Evolutionary conservation across 768 basidiomycete species (phyloP), one percentile per base, ranked within the genome.

Genomic region (Kwoniella mangroviensis): DNA sequence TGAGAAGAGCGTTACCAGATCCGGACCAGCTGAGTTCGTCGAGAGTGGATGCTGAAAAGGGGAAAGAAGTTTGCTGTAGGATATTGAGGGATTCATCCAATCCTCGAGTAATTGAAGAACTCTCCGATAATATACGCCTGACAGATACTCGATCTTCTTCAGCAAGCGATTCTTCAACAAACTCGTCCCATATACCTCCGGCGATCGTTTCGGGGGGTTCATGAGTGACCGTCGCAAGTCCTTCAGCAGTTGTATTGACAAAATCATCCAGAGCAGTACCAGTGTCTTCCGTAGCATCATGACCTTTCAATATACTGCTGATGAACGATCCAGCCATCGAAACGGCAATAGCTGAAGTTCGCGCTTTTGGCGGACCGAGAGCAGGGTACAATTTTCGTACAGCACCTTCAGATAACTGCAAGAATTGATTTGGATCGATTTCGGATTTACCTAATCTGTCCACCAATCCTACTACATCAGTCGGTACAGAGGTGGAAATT

Each of bases 1-100:
- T 59, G 21, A 75, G 53, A 13, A 83, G 61, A n/a, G 74, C 65
- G 43, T 79, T 72, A 1, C 77, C 80, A 9, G 73, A 62, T 12
- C 73, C 69, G 4, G 81, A 74, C 59, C 67, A 72, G 1, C 51
- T 55, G 2, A 69, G 42, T n/a, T 72, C 73, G 10, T 24, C 34
- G 13, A 17, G 34, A 12, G 21, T 40, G n/a, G 41, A 9, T n/a
- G 26, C 13, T 10, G 40, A 15, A 17, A 63, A 13, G 2, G 59
- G 53, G 22, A 63, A n/a, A 40, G 43, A 17, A 24, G 43, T 6
- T n/a, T 63, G 57, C 42, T 66, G 45, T 17, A 78, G 45, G 17
- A 76, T 65, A 17, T 70, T 64, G 19, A 79, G 71, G 2, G 66
- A 34, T 28, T 65, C 68, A 53, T 56, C 9, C 17, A 81, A 10